Evolutionary conservation across 208 protist species (phyloP), one percentile per base, ranked within the genome.

Genomic region (Trypanosoma congolense): DNA sequence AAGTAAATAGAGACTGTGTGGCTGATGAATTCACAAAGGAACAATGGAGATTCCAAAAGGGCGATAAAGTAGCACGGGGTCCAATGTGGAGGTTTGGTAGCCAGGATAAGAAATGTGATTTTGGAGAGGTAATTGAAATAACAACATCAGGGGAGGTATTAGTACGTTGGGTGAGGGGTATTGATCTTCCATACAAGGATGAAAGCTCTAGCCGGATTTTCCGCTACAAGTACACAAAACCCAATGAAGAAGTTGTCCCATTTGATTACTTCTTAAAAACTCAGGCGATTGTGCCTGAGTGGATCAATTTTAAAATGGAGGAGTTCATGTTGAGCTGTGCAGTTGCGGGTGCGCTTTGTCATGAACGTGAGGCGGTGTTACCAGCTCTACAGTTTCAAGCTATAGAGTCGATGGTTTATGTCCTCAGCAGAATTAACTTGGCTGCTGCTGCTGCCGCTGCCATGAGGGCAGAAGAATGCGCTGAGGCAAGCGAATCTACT

Each of bases 381-480:
- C 78, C 75, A 8, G 58, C 72, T 22, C 48, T 91, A 29, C 87
- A 94, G 61, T 90, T 86, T 68, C 76, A 88, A 47, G 75, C 80
- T 2, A 77, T 90, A 18, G 80, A 91, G 43, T 75, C 75, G 24
- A 58, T 81, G 30, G 52, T 89, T 18, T 73, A 85, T 30, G 67
- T 90, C 16, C 35, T 93, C 22, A 75, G 88, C 56, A 78, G 73
- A 3, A 65, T 84, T 28, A 65, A 83, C 44, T 64, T 87, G 31
- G 49, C 21, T 44, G 35, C 65, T 19, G 51, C 57, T n/a, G 5
- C 28, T 19, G 29, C 6, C 8, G 56, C 61, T 26, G 42, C 55
- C 25, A 65, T 59, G 19, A 60, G 53, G 8, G 44, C 55, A 38
- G 53, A 69, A 48, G 21, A 28, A 16, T 30, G 46, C 12, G 58